phyloP scores from a whole-genome alignment of 139 green algal genomes.

The Ettlia oleoabundans region DNA sequence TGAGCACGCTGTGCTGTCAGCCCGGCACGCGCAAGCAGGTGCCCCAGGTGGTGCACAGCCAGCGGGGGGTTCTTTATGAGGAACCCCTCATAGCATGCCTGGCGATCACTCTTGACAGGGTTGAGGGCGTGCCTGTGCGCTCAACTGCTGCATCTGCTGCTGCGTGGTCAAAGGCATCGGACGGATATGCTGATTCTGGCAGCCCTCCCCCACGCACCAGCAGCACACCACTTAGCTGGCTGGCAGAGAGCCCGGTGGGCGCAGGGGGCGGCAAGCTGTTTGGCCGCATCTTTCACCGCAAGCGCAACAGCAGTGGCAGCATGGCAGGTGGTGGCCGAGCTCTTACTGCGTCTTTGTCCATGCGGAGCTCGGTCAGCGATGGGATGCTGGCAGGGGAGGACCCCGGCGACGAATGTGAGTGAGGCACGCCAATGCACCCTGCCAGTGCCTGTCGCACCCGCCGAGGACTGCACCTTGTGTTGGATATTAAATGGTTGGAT shows the following conservation, averaged over 20 bases:
- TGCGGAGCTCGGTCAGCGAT: neutral
- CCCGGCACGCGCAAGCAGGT: constrained; percentile 11
- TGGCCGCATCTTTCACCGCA: neutral
- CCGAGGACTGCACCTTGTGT: too few relatives aligned
- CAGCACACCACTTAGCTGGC: too few relatives aligned
- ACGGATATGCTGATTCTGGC: too few relatives aligned
- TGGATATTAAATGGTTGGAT: too few relatives aligned
- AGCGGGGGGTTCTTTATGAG: constrained; percentile 27
- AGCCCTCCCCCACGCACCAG: neutral
- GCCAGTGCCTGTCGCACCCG: neutral
- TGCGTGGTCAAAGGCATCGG: too few relatives aligned
- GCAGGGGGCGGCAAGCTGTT: neutral
- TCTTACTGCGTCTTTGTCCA: neutral
- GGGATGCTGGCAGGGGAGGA: constrained; percentile 9
- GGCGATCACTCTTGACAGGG: constrained; percentile 13
- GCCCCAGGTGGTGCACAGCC: constrained; percentile 33
- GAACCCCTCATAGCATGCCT: constrained; percentile 43
- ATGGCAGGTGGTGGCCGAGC: neutral
- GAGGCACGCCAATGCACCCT: neutral
- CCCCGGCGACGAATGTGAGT: constrained; percentile 10
- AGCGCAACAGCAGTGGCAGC: neutral
- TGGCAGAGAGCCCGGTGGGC: too few relatives aligned
- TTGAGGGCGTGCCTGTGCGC: neutral
- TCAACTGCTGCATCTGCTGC: too few relatives aligned
- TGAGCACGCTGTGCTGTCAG: constrained; percentile 25